Evolutionary conservation across 169 alveolate species (phyloP).

Genomic region (Babesia gibsoni): DNA sequence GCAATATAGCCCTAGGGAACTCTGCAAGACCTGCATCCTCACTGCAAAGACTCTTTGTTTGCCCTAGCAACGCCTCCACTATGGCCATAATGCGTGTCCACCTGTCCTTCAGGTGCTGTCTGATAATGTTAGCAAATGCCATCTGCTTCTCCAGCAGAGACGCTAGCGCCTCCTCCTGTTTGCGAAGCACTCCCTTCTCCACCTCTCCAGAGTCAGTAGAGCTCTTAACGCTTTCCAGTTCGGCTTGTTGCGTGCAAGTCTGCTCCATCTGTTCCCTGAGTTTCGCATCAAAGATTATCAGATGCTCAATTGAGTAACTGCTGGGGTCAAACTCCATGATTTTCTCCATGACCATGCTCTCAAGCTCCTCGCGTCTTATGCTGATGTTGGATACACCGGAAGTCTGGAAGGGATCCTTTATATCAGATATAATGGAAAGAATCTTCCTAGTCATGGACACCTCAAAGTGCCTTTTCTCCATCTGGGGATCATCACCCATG

Average conservation of each 20-base stretch:
- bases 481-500: slow-evolving; percentile 19
- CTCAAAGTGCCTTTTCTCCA: slow-evolving; percentile 24
- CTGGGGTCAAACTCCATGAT: slow-evolving; percentile 27
- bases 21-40: slow-evolving; percentile 67
- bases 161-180: slow-evolving; percentile 15
- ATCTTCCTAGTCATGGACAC: slow-evolving; percentile 23
- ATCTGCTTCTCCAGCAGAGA: slow-evolving; percentile 24
- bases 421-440: slow-evolving; percentile 29
- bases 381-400: slow-evolving; percentile 34
- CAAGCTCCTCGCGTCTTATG: slow-evolving; percentile 26
- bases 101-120: slow-evolving; percentile 57
- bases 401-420: slow-evolving; percentile 52
- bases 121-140: slow-evolving; percentile 18
- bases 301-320: slow-evolving; percentile 39
- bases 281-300: slow-evolving; percentile 10
- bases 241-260: slow-evolving; percentile 33
- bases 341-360: slow-evolving; percentile 16
- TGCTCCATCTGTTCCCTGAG: slow-evolving; percentile 41
- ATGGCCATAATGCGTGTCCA: slow-evolving; percentile 71
- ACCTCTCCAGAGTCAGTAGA: not conserved
- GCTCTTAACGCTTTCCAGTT: slow-evolving; percentile 25
- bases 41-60: slow-evolving; percentile 42
- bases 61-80: slow-evolving; percentile 66
- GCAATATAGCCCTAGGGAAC: slow-evolving; percentile 64
- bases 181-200: not conserved